Conservation (phyloP, 805 yeast species). For the Candida nanaspora region DNA sequence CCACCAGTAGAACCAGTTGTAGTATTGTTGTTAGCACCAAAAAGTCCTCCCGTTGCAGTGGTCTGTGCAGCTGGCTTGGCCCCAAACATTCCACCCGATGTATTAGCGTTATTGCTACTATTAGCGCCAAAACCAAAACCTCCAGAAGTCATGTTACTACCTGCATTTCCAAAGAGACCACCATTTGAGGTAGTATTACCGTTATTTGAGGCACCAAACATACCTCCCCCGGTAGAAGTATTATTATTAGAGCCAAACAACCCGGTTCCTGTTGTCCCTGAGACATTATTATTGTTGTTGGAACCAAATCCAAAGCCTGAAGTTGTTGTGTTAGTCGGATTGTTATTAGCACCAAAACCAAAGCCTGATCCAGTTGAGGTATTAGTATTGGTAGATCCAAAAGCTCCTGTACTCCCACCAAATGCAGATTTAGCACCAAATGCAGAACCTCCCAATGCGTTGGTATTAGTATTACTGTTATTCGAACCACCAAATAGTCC, state of each 20-base stretch:
- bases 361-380: constrained; percentile 11
- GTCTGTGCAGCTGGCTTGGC: constrained; percentile 6
- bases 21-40: constrained; percentile 18
- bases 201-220: constrained; percentile 22
- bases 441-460: constrained; percentile 1
- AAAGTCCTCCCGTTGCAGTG: constrained; percentile 22
- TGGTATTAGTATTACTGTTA: constrained; percentile 2
- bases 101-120: constrained; percentile 14
- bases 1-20: constrained; percentile 22
- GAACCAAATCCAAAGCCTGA: constrained; percentile 7
- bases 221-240: constrained; percentile 6
- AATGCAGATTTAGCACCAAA: constrained; percentile 2
- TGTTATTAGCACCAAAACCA: constrained; percentile 18
- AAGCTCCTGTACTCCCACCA: constrained; percentile 22
- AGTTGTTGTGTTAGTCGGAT: constrained; percentile 14
- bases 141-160: constrained; percentile 14
- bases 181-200: constrained; percentile 8
- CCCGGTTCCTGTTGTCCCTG: neutral
- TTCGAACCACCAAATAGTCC: constrained; percentile 17
- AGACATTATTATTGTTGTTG: constrained; percentile 20
- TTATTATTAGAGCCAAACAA: constrained; percentile 20
- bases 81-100: constrained; percentile 12
- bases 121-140: constrained; percentile 28
- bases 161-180: constrained; percentile 21
- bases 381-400: constrained; percentile 16